Evolutionary conservation across 805 yeast genomes (phyloP), one percentile per base, ranked within the genome.

Genomic region (Babjeviella inositovora): DNA sequence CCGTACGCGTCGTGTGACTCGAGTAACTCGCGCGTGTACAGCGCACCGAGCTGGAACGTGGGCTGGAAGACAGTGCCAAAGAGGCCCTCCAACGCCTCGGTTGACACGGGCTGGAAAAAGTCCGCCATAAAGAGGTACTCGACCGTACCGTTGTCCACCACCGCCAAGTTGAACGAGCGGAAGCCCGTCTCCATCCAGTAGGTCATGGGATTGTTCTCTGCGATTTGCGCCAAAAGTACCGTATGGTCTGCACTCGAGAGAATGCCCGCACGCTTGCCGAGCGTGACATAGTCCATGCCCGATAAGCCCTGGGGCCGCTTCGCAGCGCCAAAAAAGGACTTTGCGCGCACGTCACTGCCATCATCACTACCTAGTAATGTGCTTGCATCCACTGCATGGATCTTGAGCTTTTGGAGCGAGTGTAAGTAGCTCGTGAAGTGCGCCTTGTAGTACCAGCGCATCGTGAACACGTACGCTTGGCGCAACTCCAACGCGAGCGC

Each of bases 381-480:
- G 21, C 54, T 54, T 27, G 53, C 58, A 31, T 74, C 90, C 6
- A 74, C 63, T 12, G 48, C 47, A 24, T 59, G 56, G 10, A 72
- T 32, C 20, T 61, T 65, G 28, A 82, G 45, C 32, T 68, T 69
- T 29, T 77, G 77, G 23, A 85, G 46, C 1, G 92, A 70, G 30
- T 72, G 66, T 18, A 73, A 45, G 47, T 84, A 85, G 31, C 84
- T 67, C 10, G 73, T 70, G 39, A 85, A 87, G 34, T 77, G 66
- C 27, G 75, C 63, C 28, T 62, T 57, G 43, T 90, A 90, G 50
- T 87, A 90, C 98, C 98, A 90, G 37, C 66, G 57, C 80, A 90
- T 85, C 3, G 97, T 87, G 37, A 70, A 71, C 11, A 72, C 51
- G 43, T 90, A 90, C 0, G 96, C 97, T 35, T 64, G 63, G 25